phyloP scores from a whole-genome alignment of 148 eudicot species.

The Nepenthes gracilis region DNA sequence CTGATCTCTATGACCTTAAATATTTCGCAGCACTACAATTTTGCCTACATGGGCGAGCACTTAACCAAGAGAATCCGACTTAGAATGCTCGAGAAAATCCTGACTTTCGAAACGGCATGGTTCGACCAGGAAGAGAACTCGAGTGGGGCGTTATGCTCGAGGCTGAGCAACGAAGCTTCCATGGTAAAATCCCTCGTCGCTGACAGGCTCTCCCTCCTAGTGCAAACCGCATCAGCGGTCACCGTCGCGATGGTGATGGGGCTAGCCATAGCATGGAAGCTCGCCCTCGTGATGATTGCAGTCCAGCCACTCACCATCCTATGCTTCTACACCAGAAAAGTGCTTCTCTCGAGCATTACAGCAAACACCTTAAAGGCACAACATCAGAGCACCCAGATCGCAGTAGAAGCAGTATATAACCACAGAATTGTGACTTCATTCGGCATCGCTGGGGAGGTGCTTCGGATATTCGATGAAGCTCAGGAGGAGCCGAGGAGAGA shows the following conservation, averaged over 20 bases:
- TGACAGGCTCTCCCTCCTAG: slow-evolving; percentile 58
- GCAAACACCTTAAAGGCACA: slow-evolving; percentile 57
- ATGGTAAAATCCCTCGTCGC: slow-evolving; percentile 81
- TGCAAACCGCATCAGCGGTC: slow-evolving; percentile 71
- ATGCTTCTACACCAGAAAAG: slow-evolving; percentile 76
- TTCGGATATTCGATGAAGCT: slow-evolving; percentile 64
- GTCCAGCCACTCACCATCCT: slow-evolving; percentile 83
- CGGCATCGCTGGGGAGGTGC: slow-evolving; percentile 47
- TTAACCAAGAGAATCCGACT: slow-evolving; percentile 64
- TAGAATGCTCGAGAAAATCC: slow-evolving; percentile 58
- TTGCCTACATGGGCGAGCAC: slow-evolving; percentile 74
- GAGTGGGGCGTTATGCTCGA: slow-evolving; percentile 59
- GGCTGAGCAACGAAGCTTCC: slow-evolving; percentile 68
- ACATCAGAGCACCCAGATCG: slow-evolving; percentile 67
- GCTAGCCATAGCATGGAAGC: slow-evolving; percentile 73
- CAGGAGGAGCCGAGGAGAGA: slow-evolving; percentile 75
- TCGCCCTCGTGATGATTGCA: slow-evolving; percentile 84
- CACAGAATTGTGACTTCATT: slow-evolving; percentile 81
- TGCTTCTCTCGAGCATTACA: slow-evolving; percentile 52
- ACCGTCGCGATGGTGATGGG: slow-evolving; percentile 71
- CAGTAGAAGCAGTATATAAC: slow-evolving; percentile 80
- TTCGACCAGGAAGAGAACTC: slow-evolving; percentile 80
- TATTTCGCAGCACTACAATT: slow-evolving; percentile 60
- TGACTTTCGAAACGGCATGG: slow-evolving; percentile 81
- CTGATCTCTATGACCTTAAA: slow-evolving; percentile 49